phyloP scores from a whole-genome alignment of 805 yeast species.

The Barnettozyma californica region DNA sequence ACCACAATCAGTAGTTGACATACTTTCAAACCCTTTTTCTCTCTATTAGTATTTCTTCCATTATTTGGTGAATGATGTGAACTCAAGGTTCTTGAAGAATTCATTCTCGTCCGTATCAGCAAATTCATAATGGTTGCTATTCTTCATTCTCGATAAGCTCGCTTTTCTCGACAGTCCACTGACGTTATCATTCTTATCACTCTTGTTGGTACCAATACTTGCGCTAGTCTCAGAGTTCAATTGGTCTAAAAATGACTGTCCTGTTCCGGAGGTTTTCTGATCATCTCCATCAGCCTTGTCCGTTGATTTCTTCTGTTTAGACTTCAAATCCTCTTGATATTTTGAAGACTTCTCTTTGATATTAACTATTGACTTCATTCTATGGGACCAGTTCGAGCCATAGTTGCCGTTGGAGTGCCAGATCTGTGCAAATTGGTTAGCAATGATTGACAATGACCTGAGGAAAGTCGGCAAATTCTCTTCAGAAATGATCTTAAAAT shows the following conservation, averaged over 20 bases:
- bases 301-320: conserved; percentile 5
- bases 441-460: conserved; percentile 59
- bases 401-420: conserved; percentile 62
- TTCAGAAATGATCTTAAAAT: conserved; percentile 62
- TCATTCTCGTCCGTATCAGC: conserved; percentile 21
- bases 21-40: neutral
- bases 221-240: conserved; percentile 6
- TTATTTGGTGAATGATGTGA: conserved; percentile 24
- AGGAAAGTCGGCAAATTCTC: conserved; percentile 57
- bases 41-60: neutral
- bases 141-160: conserved; percentile 13
- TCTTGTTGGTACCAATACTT: neutral
- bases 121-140: conserved; percentile 19
- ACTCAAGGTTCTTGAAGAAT: conserved; percentile 24
- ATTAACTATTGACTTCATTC: conserved; percentile 49
- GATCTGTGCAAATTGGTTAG: conserved; percentile 67
- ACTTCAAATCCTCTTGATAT: conserved; percentile 11
- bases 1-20: no score
- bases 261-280: conserved; percentile 14
- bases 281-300: conserved; percentile 9
- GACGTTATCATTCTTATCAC: neutral
- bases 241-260: conserved; percentile 23
- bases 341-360: conserved; percentile 29
- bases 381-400: conserved; percentile 61
- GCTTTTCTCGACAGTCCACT: conserved; percentile 9